A percentile compares a stretch with the other conserved stretches of the same genome.
phyloP scores from a whole-genome alignment of 352 stramenopile genomes.

The Phytophthora sansomeana region DNA sequence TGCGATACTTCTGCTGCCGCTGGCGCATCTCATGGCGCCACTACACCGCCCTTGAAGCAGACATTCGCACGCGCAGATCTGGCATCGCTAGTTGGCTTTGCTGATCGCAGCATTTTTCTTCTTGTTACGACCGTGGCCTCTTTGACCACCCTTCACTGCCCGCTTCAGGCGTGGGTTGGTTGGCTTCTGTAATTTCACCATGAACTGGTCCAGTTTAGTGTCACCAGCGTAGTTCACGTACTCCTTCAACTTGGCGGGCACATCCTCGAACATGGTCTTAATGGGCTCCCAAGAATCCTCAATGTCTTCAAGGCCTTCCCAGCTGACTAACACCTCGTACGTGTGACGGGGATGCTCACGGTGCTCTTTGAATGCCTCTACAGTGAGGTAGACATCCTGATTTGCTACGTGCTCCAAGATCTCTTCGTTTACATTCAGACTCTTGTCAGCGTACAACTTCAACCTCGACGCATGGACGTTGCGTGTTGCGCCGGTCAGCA shows the following conservation, averaged over 20 bases:
- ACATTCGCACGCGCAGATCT: no score
- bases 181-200: no score
- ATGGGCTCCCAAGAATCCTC: slow-evolving; percentile 3
- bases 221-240: neutral
- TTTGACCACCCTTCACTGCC: no score
- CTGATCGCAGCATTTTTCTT: no score
- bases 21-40: no score
- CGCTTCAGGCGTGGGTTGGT: no score
- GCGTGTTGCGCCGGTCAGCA: neutral
- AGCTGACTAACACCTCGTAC: neutral
- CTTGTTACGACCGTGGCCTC: no score
- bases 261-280: neutral
- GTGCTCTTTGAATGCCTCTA: slow-evolving; percentile 12
- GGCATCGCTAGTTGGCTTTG: no score
- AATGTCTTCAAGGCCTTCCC: slow-evolving; percentile 1
- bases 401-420: slow-evolving; percentile 20
- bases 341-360: slow-evolving; percentile 1
- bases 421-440: slow-evolving; percentile 9
- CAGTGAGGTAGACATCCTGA: slow-evolving; percentile 13
- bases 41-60: no score
- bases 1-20: no score
- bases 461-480: slow-evolving; percentile 4
- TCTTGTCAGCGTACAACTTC: slow-evolving; percentile 8
- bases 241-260: neutral
- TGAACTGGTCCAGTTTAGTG: no score